Evolutionary conservation across 371 early-diverging fungal species (phyloP).

Genomic region (Neoconidiobolus thromboides): DNA sequence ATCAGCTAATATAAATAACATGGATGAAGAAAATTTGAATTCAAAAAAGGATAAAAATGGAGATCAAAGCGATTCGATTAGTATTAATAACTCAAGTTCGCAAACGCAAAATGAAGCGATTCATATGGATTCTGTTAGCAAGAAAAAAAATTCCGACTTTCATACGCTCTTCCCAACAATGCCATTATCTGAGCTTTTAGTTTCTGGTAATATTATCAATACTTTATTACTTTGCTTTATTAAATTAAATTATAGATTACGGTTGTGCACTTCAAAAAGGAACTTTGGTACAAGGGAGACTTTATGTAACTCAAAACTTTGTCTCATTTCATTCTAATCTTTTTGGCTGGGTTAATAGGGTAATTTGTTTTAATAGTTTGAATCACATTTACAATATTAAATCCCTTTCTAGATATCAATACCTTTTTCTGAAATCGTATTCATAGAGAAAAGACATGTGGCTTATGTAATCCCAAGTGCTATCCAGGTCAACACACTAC

Average conservation of each 20-base stretch:
- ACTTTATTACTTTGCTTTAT: background rate
- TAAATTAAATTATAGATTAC: slow-evolving; percentile 32
- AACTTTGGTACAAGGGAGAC: slow-evolving; percentile 72
- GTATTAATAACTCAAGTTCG: no score
- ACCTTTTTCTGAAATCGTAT: slow-evolving; percentile 57
- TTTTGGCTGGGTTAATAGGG: slow-evolving; percentile 83
- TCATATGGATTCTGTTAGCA: background rate
- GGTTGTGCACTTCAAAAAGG: slow-evolving; percentile 84
- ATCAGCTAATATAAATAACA: no score
- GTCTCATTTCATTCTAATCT: slow-evolving; percentile 87
- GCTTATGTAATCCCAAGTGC: slow-evolving; percentile 74
- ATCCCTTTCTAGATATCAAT: slow-evolving; percentile 37
- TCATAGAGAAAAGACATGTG: slow-evolving; percentile 56
- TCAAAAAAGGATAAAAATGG: no score
- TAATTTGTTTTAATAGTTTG: slow-evolving; percentile 13
- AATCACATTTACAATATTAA: background rate
- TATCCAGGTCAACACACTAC: slow-evolving; percentile 51
- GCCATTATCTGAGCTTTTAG: slow-evolving; percentile 33
- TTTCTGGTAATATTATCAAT: slow-evolving; percentile 25
- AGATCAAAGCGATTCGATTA: no score
- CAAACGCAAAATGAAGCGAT: no score
- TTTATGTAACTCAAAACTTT: slow-evolving; percentile 72
- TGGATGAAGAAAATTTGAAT: no score
- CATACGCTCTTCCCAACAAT: slow-evolving; percentile 39
- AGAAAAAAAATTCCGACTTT: slow-evolving; percentile 19